Conservation (phyloP, 192 early-diverging fungal species). For the Spinellus fusiger region DNA sequence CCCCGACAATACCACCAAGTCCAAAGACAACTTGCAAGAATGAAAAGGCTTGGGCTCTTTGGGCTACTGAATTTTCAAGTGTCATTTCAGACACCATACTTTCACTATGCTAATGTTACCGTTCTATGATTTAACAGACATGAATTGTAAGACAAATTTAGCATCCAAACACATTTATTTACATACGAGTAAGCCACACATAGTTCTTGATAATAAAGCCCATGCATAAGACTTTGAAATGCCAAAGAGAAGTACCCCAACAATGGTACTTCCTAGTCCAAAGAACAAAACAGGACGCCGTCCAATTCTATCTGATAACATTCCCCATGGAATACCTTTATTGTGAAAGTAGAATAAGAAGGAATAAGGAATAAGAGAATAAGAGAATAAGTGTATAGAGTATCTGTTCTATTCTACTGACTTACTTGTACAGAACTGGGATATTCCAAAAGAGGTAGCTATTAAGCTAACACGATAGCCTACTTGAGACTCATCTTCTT, state of each 20-base stretch:
- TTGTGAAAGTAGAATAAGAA: constrained; percentile 11
- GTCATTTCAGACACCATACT: constrained; percentile 69
- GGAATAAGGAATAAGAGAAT: too few species aligned
- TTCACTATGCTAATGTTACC: constrained; percentile 66
- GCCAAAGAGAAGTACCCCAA: constrained; percentile 61
- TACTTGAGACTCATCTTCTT: constrained; percentile 54
- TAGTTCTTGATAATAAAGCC: constrained; percentile 45
- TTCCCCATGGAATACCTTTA: constrained; percentile 56
- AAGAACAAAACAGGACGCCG: constrained; percentile 59
- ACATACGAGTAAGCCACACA: constrained; percentile 50
- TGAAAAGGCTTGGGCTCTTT: constrained; percentile 50
- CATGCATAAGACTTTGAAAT: constrained; percentile 40
- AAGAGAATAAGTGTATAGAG: neutral
- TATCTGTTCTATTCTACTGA: neutral
- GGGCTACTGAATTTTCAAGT: constrained; percentile 53
- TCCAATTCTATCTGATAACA: constrained; percentile 69
- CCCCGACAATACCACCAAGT: constrained; percentile 51
- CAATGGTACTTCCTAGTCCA: constrained; percentile 63
- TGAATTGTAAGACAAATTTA: neutral
- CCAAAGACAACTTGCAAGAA: constrained; percentile 59
- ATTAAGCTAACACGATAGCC: constrained; percentile 41
- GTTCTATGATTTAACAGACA: constrained; percentile 26
- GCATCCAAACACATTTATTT: neutral
- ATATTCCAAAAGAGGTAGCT: constrained; percentile 42
- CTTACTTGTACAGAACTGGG: constrained; percentile 43